phyloP scores from a whole-genome alignment of 108 stramenopile genomes.

The Nannochloropsis salina region DNA sequence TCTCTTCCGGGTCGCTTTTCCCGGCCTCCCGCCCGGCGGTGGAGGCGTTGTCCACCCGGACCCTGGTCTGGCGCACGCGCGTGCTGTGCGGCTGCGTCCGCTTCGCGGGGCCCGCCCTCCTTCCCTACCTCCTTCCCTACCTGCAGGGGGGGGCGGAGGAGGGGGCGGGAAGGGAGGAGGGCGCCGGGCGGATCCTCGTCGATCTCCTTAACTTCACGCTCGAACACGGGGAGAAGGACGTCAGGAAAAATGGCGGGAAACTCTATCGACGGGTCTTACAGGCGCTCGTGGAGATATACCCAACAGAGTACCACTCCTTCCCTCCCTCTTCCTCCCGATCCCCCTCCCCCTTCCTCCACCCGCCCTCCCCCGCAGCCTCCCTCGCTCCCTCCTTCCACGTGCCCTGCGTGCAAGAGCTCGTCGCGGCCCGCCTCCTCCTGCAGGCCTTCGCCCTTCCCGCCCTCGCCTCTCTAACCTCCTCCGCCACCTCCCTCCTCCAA shows the following conservation, averaged over 20 bases:
- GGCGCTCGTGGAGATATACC: slow-evolving; percentile 32
- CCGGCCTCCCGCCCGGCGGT: neutral
- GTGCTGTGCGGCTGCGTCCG: neutral
- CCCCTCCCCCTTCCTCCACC: neutral
- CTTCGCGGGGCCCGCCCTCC: slow-evolving; percentile 21
- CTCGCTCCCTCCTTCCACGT: slow-evolving; percentile 10
- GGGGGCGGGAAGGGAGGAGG: slow-evolving; percentile 24
- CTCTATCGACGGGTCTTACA: slow-evolving; percentile 29
- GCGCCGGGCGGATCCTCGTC: slow-evolving; percentile 23
- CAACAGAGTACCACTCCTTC: slow-evolving; percentile 29
- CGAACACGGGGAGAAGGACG: slow-evolving; percentile 28
- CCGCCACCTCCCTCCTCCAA: neutral
- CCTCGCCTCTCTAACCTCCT: neutral
- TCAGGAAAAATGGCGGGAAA: slow-evolving; percentile 36
- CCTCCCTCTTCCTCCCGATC: slow-evolving; percentile 28
- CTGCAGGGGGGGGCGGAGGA: slow-evolving; percentile 34
- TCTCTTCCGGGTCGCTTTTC: neutral
- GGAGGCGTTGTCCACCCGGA: neutral
- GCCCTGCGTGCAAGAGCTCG: neutral
- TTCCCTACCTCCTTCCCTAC: slow-evolving; percentile 36
- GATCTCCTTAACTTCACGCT: slow-evolving; percentile 24
- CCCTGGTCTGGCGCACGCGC: neutral
- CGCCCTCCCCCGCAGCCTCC: neutral
- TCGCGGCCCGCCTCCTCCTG: neutral
- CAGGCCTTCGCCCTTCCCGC: neutral